Conservation (phyloP, 768 basidiomycete genomes). For the Calocybe cyanea region DNA sequence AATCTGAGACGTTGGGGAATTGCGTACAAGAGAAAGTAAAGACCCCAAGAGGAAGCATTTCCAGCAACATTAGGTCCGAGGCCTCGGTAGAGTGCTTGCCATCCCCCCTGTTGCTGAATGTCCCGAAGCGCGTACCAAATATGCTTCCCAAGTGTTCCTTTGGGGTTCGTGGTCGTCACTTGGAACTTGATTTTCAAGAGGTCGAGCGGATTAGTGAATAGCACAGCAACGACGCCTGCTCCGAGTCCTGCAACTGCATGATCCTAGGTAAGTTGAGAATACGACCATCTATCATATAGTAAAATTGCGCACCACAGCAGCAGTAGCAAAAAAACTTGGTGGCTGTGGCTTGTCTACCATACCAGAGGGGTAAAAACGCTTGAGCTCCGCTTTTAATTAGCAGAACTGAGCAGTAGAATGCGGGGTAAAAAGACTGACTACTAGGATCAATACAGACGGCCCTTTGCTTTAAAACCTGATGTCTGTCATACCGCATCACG, state of each 20-base stretch:
- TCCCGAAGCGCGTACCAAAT: slow-evolving; percentile 74
- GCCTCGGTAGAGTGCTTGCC: slow-evolving; percentile 86
- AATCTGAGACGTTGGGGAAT: slow-evolving; percentile 6
- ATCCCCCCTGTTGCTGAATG: slow-evolving; percentile 74
- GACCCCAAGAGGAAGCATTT: slow-evolving; percentile 94
- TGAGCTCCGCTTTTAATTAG: not conserved
- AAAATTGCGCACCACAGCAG: slow-evolving; percentile 37
- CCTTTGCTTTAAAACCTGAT: not conserved
- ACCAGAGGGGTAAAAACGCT: slow-evolving; percentile 19
- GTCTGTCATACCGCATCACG: not conserved
- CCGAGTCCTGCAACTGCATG: slow-evolving; percentile 93
- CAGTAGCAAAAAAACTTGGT: slow-evolving; percentile 49
- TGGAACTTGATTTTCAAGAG: slow-evolving; percentile 93
- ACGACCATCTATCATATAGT: not conserved
- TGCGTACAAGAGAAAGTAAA: slow-evolving; percentile 96
- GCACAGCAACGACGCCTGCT: slow-evolving; percentile 86
- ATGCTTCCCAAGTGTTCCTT: slow-evolving; percentile 60
- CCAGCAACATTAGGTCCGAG: slow-evolving; percentile 89
- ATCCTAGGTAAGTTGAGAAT: slow-evolving; percentile 49
- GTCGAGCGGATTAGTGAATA: slow-evolving; percentile 97
- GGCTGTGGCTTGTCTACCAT: slow-evolving; percentile 32
- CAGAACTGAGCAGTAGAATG: not conserved
- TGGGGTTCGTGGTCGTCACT: slow-evolving; percentile 66
- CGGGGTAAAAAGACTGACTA: not conserved
- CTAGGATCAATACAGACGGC: not conserved